phyloP scores from a whole-genome alignment of 495 filamentous ascomycete genomes.

The Penicillium atrosanguineum region DNA sequence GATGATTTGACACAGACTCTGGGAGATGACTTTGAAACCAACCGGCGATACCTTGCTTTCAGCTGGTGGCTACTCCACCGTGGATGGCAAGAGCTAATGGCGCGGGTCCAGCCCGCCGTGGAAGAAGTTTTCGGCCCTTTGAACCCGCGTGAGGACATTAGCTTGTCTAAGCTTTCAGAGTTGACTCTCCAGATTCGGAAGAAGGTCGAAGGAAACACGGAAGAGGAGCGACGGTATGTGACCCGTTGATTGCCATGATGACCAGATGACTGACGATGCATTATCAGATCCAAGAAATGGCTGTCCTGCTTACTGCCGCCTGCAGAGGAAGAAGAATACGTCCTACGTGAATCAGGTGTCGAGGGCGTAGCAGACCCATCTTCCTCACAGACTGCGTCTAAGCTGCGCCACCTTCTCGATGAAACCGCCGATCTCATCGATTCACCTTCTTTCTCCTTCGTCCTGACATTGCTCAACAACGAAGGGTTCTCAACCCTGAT shows the following conservation, averaged over 20 bases:
- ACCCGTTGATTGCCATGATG: background rate
- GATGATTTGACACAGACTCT: slow-evolving; percentile 77
- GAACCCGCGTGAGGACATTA: slow-evolving; percentile 85
- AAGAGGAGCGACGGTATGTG: slow-evolving; percentile 59
- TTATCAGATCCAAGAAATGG: slow-evolving; percentile 58
- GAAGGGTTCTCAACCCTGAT: slow-evolving; percentile 79
- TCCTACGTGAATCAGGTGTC: slow-evolving; percentile 82
- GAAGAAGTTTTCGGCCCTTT: slow-evolving; percentile 80
- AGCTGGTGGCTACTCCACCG: slow-evolving; percentile 97
- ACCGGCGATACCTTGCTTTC: slow-evolving; percentile 89
- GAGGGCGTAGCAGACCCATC: slow-evolving; percentile 49
- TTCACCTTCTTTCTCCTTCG: slow-evolving; percentile 80
- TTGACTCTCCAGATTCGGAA: slow-evolving; percentile 75
- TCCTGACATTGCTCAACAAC: slow-evolving; percentile 82
- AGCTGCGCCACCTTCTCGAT: slow-evolving; percentile 84
- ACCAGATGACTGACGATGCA: background rate
- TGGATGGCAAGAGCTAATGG: slow-evolving; percentile 79
- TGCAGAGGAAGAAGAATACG: slow-evolving; percentile 68
- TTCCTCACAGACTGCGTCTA: slow-evolving; percentile 44
- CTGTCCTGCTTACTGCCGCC: slow-evolving; percentile 82
- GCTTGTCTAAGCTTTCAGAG: slow-evolving; percentile 70
- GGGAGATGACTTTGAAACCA: slow-evolving; percentile 90
- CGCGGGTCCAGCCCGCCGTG: slow-evolving; percentile 74
- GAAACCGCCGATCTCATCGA: slow-evolving; percentile 96
- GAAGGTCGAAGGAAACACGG: slow-evolving; percentile 75